Percentiles rank a stretch among this genome's conserved stretches.
Conservation (phyloP, 345 rosid species). For the Eucalyptus melliodora region DNA sequence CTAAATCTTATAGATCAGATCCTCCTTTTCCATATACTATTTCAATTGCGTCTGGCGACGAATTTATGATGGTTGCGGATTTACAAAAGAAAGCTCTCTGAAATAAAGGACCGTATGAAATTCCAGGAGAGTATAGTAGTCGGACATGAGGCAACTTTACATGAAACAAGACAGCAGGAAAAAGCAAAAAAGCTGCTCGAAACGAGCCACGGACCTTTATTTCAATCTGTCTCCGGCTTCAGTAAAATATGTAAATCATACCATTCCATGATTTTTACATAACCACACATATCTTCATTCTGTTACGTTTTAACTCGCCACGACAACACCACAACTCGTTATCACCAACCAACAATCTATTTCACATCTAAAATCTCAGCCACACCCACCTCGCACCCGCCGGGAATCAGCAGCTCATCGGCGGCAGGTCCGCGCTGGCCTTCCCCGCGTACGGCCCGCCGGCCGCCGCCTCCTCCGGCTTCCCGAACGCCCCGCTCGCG, state of each 20-base stretch:
- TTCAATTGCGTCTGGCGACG: neutral
- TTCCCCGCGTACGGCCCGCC: neutral
- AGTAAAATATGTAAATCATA: neutral
- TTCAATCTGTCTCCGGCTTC: neutral
- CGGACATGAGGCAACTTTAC: neutral
- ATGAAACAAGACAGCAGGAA: neutral
- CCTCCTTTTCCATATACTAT: neutral
- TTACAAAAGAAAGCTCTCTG: neutral
- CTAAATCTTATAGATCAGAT: neutral
- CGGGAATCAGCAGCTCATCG: conserved; percentile 8
- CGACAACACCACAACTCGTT: neutral
- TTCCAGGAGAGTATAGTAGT: neutral
- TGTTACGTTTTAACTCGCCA: neutral
- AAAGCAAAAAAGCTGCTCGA: neutral
- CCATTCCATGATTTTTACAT: neutral
- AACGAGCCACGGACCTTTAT: neutral
- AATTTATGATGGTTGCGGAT: neutral
- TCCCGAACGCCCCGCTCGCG: conserved; percentile 33
- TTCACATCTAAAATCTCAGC: neutral
- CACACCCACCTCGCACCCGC: neutral
- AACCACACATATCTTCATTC: neutral
- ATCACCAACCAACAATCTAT: neutral
- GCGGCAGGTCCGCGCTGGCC: conserved; percentile 1
- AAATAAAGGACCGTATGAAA: neutral
- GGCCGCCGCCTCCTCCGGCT: neutral